A percentile compares a stretch with the other conserved stretches of the same genome.
These are phyloP conservation scores for Cryoendolithus antarcticus DNA, from an alignment of 2,329 filamentous ascomycete species.

Conservation along the genomic window DNA sequence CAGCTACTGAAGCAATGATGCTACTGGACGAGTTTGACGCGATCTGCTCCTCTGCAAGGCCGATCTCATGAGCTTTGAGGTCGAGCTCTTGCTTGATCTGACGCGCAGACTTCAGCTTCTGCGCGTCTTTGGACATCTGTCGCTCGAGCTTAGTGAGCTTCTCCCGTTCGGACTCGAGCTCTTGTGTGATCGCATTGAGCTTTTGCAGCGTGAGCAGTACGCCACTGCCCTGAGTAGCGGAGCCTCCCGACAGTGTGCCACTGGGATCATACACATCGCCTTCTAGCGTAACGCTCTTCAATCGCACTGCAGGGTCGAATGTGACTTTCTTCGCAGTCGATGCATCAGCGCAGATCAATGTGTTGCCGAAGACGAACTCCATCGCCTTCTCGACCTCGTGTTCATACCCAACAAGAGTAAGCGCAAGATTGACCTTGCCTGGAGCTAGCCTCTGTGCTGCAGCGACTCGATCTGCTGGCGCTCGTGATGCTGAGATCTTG, in stretches of 20 bases:
- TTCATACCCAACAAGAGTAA: conserved; percentile 88
- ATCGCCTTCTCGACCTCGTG: conserved; percentile 86
- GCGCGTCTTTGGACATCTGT: conserved; percentile 72
- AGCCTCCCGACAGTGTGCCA: conserved; percentile 88
- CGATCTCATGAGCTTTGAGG: conserved; percentile 88
- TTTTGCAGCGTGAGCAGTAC: conserved; percentile 90
- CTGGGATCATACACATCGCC: conserved; percentile 96
- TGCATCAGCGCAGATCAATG: conserved; percentile 82
- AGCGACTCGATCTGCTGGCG: conserved; percentile 77
- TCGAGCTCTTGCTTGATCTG: conserved; percentile 85
- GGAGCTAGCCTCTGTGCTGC: conserved; percentile 83
- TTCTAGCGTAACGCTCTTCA: conserved; percentile 92
- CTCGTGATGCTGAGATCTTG: conserved; percentile 82
- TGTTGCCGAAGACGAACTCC: conserved; percentile 97
- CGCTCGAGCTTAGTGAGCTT: conserved; percentile 60
- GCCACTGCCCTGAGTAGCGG: conserved; percentile 83
- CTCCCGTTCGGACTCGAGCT: conserved; percentile 58
- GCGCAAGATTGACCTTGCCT: conserved; percentile 81
- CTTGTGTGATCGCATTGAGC: conserved; percentile 71
- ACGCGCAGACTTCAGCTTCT: conserved; percentile 73
- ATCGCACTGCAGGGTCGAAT: conserved; percentile 81
- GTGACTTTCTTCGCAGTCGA: conserved; percentile 90
- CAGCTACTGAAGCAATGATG: conserved; percentile 90
- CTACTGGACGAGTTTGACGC: conserved; percentile 75
- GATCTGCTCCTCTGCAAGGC: conserved; percentile 90